phyloP scores from a whole-genome alignment of 2,329 filamentous ascomycete genomes.

The Phaeosphaeriaceae sp. region DNA sequence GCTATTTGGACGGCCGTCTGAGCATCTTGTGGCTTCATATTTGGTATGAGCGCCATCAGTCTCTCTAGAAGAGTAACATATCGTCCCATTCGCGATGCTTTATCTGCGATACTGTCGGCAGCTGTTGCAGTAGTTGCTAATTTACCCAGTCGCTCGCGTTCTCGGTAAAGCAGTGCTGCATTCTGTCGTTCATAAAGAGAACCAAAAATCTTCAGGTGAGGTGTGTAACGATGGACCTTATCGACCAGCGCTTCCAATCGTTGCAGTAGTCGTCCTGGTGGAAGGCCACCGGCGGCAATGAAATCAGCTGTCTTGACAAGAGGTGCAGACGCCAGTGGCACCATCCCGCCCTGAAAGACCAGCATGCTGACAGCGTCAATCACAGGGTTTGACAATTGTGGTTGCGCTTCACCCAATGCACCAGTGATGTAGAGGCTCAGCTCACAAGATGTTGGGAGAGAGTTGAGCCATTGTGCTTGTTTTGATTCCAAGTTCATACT shows the following conservation, averaged over 20 bases:
- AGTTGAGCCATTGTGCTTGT: constrained; percentile 26
- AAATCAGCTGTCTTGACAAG: constrained; percentile 36
- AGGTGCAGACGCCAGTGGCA: constrained; percentile 30
- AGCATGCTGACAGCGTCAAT: constrained; percentile 37
- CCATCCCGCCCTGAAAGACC: constrained; percentile 36
- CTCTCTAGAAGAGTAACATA: constrained; percentile 40
- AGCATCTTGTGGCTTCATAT: constrained; percentile 27
- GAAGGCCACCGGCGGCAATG: constrained; percentile 34
- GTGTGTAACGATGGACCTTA: constrained; percentile 40
- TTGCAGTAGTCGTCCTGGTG: constrained; percentile 40
- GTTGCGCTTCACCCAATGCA: constrained; percentile 13
- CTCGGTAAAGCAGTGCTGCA: constrained; percentile 33
- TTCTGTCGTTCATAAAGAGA: constrained; percentile 34
- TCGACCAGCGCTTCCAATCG: constrained; percentile 44
- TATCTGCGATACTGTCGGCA: constrained; percentile 31
- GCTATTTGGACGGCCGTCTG: constrained; percentile 28
- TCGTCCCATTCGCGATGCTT: constrained; percentile 36
- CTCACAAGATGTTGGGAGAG: constrained; percentile 31
- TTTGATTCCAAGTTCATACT: constrained; percentile 12
- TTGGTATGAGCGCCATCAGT: constrained; percentile 37
- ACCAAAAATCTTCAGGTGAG: constrained; percentile 37
- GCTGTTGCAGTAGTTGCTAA: constrained; percentile 22
- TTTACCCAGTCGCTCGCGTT: constrained; percentile 35
- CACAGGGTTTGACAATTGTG: constrained; percentile 23
- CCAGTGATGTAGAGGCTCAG: constrained; percentile 27